phyloP scores from a whole-genome alignment of 2,329 filamentous ascomycete species.

The Shiraia sp. region DNA sequence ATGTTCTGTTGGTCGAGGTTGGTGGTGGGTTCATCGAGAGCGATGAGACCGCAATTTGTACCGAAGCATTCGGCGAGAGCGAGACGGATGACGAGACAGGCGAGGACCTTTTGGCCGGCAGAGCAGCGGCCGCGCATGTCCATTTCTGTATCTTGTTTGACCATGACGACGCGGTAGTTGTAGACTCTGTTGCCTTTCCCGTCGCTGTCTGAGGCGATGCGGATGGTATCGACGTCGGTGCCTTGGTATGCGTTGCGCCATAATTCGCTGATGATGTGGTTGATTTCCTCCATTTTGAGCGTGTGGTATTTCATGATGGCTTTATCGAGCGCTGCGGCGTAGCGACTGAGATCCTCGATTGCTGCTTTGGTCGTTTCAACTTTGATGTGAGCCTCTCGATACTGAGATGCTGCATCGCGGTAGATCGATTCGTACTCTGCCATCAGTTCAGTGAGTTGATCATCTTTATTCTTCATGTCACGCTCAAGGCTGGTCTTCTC shows the following conservation, averaged over 20 bases:
- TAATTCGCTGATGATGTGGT: constrained; percentile 90
- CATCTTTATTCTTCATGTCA: constrained; percentile 80
- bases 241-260: constrained; percentile 97
- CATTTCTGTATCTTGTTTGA: constrained; percentile 97
- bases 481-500: constrained; percentile 76
- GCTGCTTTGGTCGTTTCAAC: constrained; percentile 91
- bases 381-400: constrained; percentile 85
- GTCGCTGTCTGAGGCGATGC: constrained; percentile 91
- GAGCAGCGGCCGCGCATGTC: constrained; percentile 98
- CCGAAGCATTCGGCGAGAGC: constrained; percentile 97
- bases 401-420: constrained; percentile 76
- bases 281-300: constrained; percentile 98
- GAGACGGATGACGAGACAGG: constrained; percentile 94
- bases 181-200: constrained; percentile 77
- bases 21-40: constrained; percentile 95
- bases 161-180: constrained; percentile 97
- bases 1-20: constrained; percentile 97
- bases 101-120: constrained; percentile 94
- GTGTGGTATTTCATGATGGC: constrained; percentile 97
- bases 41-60: constrained; percentile 92
- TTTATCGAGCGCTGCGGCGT: constrained; percentile 82
- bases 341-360: constrained; percentile 85
- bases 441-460: constrained; percentile 72
- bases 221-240: constrained; percentile 94
- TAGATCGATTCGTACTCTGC: constrained; percentile 86